Base-by-base conservation (phyloP, 1,284 basidiomycete species). In the Dichomitus squalens region DNA sequence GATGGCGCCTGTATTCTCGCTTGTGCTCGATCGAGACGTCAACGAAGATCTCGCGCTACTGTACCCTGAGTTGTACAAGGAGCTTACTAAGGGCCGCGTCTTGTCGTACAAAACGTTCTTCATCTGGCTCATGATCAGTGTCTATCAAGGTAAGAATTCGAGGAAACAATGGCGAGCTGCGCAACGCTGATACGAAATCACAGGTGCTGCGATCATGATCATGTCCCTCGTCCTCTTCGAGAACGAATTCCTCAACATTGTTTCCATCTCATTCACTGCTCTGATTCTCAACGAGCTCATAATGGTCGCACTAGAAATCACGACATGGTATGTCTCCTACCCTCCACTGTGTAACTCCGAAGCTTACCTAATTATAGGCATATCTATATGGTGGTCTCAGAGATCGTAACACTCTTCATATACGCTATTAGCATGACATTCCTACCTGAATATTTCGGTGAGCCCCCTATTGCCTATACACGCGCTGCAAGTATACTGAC, bases 31-130 rank as follows among this genome's bases (percentile, higher is more conserved):
- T 73, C 84, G 89, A 44, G 97, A 99, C 72, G 94, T 99, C 46
- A 98, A 87, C 71, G 96, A 98, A 71, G 95, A 98, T 73, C 75
- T 98, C 52, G 96, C 97, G 0, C 75, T 99, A 63, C 79, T 98
- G 53, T 99, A 99, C 74, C 97, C 97, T 0, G 97, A 99, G 75
- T 75, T 99, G 52, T 99, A 99, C 78, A 98, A 98, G 75, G 97
- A 98, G 66, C 76, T 98, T 53, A 96, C 93, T 18, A 97, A 97
- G 86, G 95, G 95, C 4, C 91, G 96, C 58, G 88, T 92, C 1
- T 73, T 98, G 40, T 95, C 92, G 7, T 95, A 92, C 78, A 98
- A 97, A 78, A 99, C 96, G 0, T 99, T 99, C 79, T 98, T 98
- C 76, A 87, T 90, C 58, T 99, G 97, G 96, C 79, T 96, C 63